These are phyloP conservation scores for Lycium ferocissimum DNA, from an alignment of 257 asterid species.

Conservation along the genomic window DNA sequence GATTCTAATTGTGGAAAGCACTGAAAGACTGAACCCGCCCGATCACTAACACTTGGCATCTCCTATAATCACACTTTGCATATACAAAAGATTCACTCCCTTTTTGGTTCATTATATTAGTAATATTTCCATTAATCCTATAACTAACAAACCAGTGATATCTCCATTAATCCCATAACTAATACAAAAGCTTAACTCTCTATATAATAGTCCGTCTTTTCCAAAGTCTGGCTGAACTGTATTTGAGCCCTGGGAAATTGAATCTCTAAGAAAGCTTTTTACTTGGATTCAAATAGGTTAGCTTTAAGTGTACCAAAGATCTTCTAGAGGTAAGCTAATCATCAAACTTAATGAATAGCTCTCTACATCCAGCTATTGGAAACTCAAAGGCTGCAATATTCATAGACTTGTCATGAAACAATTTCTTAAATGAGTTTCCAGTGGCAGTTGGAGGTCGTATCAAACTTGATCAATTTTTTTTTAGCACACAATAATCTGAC, in stretches of 20 bases:
- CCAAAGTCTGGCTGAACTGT: conserved; percentile 26
- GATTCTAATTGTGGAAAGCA: background rate
- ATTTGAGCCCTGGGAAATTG: no score
- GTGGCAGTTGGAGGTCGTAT: conserved; percentile 29
- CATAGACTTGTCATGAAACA: conserved; percentile 39
- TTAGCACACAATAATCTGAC: background rate
- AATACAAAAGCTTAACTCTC: background rate
- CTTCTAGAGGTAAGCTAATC: conserved; percentile 39
- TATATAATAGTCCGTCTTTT: background rate
- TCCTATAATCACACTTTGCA: background rate
- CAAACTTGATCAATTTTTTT: conserved; percentile 12
- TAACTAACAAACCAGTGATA: background rate
- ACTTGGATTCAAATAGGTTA: conserved; percentile 31
- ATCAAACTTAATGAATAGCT: conserved; percentile 35
- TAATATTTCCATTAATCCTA: background rate
- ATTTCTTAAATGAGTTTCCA: conserved; percentile 34
- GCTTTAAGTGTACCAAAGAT: conserved; percentile 36
- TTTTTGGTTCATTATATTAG: background rate
- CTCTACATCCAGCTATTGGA: conserved; percentile 32
- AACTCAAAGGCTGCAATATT: conserved; percentile 29
- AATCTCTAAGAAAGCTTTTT: conserved; percentile 3
- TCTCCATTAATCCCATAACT: background rate
- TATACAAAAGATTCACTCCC: conserved; percentile 7
- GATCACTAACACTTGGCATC: background rate
- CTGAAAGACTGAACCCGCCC: background rate